Conservation (phyloP, 441 rosid species). For the Eruca vesicaria region DNA sequence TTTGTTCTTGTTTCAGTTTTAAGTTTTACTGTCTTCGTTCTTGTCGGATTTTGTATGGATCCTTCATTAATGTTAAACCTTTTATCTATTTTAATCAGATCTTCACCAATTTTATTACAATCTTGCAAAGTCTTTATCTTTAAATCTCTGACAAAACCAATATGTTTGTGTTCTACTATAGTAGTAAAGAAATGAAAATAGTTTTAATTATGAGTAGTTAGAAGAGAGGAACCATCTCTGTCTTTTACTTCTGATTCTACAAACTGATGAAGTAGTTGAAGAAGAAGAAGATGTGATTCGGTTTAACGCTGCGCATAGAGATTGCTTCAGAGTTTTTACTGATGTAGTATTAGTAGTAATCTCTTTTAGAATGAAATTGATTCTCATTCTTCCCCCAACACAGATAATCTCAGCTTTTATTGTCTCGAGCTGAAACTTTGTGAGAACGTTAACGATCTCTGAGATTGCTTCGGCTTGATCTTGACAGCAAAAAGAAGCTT, state of each 20-base stretch:
- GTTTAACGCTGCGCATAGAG: constrained; percentile 54
- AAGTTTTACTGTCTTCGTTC: neutral
- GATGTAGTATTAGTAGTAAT: constrained; percentile 24
- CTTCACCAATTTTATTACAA: neutral
- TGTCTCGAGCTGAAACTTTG: constrained; percentile 47
- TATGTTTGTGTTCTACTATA: neutral
- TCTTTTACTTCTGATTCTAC: constrained; percentile 81
- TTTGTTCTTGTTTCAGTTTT: constrained; percentile 13
- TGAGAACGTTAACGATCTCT: constrained; percentile 62
- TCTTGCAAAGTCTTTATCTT: neutral
- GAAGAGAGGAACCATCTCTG: constrained; percentile 82
- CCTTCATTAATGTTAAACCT: neutral
- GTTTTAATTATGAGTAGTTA: constrained; percentile 26
- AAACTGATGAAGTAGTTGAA: constrained; percentile 44
- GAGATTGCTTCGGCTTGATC: constrained; percentile 76
- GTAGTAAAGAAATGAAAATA: neutral
- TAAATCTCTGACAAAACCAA: neutral
- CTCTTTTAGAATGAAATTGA: constrained; percentile 50
- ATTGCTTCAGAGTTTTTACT: constrained; percentile 48
- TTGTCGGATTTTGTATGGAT: constrained; percentile 23
- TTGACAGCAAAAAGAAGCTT: constrained; percentile 74
- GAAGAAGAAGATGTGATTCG: constrained; percentile 45
- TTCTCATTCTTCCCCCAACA: constrained; percentile 73
- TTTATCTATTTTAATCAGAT: neutral
- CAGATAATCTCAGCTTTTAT: constrained; percentile 60